phyloP scores from a whole-genome alignment of 164 flowering plant genomes.

The Amborella trichopoda region DNA sequence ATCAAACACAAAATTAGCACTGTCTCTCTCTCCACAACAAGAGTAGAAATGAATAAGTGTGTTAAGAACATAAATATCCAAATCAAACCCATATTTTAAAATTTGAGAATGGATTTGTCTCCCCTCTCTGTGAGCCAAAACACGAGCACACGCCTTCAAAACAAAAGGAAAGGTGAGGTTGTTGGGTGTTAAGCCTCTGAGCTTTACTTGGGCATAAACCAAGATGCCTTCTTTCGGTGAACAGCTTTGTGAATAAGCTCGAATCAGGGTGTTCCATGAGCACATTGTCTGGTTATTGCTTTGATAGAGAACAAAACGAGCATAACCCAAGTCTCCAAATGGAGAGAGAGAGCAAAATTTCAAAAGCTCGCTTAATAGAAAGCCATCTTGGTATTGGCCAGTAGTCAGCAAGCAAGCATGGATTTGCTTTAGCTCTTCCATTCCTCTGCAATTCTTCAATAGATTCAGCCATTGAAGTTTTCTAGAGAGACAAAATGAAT shows the following conservation, averaged over 20 bases:
- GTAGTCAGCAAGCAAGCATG: constrained; percentile 4
- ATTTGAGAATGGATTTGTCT: constrained; percentile 6
- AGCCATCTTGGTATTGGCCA: constrained; percentile 5
- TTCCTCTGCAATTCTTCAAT: too few relatives aligned
- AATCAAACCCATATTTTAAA: constrained; percentile 3
- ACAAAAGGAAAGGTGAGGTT: constrained; percentile 11
- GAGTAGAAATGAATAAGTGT: constrained; percentile 7
- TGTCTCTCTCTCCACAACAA: constrained; percentile 1
- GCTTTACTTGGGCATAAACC: constrained; percentile 1
- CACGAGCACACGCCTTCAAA: constrained; percentile 7
- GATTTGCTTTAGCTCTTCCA: too few relatives aligned
- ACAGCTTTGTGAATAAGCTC: constrained; percentile 2
- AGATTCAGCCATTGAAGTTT: too few relatives aligned
- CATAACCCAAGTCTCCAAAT: constrained; percentile 3
- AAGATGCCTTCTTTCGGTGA: background rate
- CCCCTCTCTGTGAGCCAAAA: constrained; percentile 1
- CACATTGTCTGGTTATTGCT: constrained; percentile 1
- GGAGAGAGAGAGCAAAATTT: constrained; percentile 8
- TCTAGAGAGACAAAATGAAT: too few relatives aligned
- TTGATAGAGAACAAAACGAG: constrained; percentile 6
- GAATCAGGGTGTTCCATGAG: constrained; percentile 8
- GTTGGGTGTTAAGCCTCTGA: constrained; percentile 1
- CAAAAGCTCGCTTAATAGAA: constrained; percentile 3
- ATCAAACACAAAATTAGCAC: constrained; percentile 9
- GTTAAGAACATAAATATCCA: constrained; percentile 7